These are phyloP conservation scores for Boletus tylopilopsis DNA, from an alignment of 768 basidiomycete genomes.

Conservation along the genomic window DNA sequence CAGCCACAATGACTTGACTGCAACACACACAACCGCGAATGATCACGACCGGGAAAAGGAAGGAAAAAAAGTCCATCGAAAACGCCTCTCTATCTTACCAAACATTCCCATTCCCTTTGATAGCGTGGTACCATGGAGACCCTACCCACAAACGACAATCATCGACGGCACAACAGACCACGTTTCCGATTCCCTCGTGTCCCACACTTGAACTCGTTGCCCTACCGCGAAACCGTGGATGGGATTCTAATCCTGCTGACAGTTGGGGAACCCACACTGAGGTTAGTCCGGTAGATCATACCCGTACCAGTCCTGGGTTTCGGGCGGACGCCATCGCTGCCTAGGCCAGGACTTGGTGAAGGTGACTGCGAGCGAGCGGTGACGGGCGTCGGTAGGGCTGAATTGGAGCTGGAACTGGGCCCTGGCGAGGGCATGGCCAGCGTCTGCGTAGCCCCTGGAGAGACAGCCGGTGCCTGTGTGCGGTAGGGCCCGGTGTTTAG, in stretches of 20 bases:
- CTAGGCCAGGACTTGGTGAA: constrained; percentile 10
- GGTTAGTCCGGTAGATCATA: constrained; percentile 55
- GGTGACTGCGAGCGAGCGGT: constrained; percentile 19
- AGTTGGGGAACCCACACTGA: constrained; percentile 18
- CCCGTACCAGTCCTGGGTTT: constrained; percentile 64
- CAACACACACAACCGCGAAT: not conserved
- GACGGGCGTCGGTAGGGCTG: constrained; percentile 10
- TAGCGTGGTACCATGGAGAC: not conserved
- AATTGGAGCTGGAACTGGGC: constrained; percentile 3
- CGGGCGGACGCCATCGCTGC: constrained; percentile 32
- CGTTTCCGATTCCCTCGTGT: not conserved
- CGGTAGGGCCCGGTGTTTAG: constrained; percentile 8
- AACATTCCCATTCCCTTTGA: constrained; percentile 7
- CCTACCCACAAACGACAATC: constrained; percentile 12
- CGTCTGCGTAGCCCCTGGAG: constrained; percentile 24
- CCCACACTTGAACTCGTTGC: not conserved
- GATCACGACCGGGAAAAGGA: constrained; percentile 2
- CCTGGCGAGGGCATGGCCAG: constrained; percentile 10
- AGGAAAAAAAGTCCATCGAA: constrained; percentile 3
- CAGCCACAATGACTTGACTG: not conserved
- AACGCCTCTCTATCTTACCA: constrained; percentile 2
- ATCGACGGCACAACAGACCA: constrained; percentile 2
- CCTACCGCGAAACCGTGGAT: constrained; percentile 18
- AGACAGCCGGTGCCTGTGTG: constrained; percentile 3
- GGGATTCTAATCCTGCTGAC: constrained; percentile 39